A percentile compares a stretch with the other conserved stretches of the same genome.
These are phyloP conservation scores for Boletus sensibilis DNA, from an alignment of 768 basidiomycete species.

Conservation along the genomic window DNA sequence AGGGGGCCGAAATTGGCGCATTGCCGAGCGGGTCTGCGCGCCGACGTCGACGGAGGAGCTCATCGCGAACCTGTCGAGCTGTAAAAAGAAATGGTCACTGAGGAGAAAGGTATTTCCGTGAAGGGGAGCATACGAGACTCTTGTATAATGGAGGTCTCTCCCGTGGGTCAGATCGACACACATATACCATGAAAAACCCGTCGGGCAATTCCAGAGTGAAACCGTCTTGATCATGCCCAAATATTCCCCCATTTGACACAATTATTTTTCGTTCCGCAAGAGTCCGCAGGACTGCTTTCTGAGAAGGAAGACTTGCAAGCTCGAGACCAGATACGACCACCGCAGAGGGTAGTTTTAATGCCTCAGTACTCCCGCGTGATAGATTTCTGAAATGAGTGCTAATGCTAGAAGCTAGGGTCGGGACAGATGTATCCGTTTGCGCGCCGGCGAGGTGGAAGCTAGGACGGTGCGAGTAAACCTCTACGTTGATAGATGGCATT, in stretches of 20 bases:
- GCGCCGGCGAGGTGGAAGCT: constrained; percentile 5
- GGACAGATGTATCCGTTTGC: constrained; percentile 19
- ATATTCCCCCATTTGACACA: constrained; percentile 31
- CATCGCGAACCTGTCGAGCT: constrained; percentile 82
- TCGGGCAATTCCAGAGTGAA: constrained; percentile 46
- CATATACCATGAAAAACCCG: constrained; percentile 69
- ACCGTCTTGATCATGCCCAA: constrained; percentile 27
- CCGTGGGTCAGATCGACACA: constrained; percentile 61
- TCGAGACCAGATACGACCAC: constrained; percentile 75
- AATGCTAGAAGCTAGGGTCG: constrained; percentile 10
- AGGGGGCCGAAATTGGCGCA: constrained; percentile 36
- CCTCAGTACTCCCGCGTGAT: constrained; percentile 20
- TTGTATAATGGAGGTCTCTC: constrained; percentile 68
- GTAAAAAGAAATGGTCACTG: constrained; percentile 4
- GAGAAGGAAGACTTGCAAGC: constrained; percentile 50
- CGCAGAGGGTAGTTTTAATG: constrained; percentile 48
- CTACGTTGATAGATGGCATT: neutral
- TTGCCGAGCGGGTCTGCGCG: constrained; percentile 34
- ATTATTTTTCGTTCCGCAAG: constrained; percentile 52
- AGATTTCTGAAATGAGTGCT: constrained; percentile 9
- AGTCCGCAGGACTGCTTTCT: constrained; percentile 54
- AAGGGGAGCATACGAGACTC: constrained; percentile 51
- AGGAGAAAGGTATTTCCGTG: neutral
- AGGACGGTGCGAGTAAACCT: constrained; percentile 7
- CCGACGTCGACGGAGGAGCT: constrained; percentile 60